Base-by-base conservation (phyloP, 768 basidiomycete genomes). In the Fomitopsis serialis region DNA sequence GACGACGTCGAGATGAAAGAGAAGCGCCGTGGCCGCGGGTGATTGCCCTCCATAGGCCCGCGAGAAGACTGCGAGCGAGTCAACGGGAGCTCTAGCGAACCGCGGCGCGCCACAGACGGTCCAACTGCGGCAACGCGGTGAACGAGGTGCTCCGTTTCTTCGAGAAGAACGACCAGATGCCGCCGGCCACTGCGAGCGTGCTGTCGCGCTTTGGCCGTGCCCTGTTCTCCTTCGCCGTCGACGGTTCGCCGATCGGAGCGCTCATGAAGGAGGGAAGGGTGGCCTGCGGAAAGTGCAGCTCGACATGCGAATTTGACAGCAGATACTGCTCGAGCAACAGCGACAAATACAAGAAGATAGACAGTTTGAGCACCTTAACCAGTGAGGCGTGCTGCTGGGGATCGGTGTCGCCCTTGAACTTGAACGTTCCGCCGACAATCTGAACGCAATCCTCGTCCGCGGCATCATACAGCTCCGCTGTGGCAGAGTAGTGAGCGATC, bases 401-500 rank as follows among this genome's bases (percentile, higher is more conserved):
- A 1, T 78, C 76, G 12, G 64, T 65, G 13, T 77, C 58, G 10
- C 78, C 81, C 55, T 70, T 72, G 54, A 88, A 72, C 1, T 70
- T 62, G 62, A 89, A 87, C 1, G 78, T 83, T 0, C 85, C 86
- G 4, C 86, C 85, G 8, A 87, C 74, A 29, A 85, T 63, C 24
- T 67, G 70, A 3, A 67, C 45, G 34, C 66, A 54, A n/a, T 66
- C 54, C 2, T 66, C 62, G 48, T 59, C 36, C 46, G n/a, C 36
- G 47, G 17, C 49, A 47, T 15, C 57, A 58, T 63, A 45, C 21
- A 37, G 27, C 27, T 35, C n/a, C 19, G 32, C 37, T 50, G 37
- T 54, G 43, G 54, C 21, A 29, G 29, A 15, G 2, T 22, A 15
- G 44, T 47, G 21, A 44, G 32, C 13, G 27, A 46, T 17, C 29